Evolutionary conservation across 441 rosid genomes (phyloP), one percentile per base, ranked within the genome.

Genomic region (Syzygium malaccense): DNA sequence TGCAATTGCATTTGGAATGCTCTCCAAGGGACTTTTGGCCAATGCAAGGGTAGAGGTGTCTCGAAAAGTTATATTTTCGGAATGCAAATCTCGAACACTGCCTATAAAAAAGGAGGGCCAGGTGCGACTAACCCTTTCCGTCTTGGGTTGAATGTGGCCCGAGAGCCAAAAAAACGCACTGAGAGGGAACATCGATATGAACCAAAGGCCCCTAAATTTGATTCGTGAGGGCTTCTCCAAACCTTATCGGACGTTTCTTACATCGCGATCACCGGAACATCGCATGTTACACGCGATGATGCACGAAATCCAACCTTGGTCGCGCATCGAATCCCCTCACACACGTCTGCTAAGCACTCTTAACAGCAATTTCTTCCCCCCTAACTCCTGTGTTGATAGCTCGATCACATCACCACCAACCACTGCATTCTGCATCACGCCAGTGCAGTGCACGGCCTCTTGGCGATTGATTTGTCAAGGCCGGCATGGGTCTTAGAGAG

Each of bases 201-300:
- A 30, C 7, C 20, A 7, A 62, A 30, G 4, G 5, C 20, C 71
- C 71, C 30, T 64, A 33, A 37, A 64, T 64, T 64, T 32, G 23
- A 64, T 17, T n/a, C 15, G 33, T 6, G 10, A 62, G 68, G 19
- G 9, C 30, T 62, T n/a, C 1, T 62, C 8, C n/a, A 6, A 62
- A 62, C 19, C 3, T 62, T 6, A n/a, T 15, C 14, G 0, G 68
- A 62, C 68, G 14, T n/a, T 4, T 62, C 33, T n/a, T 8, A 7
- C 15, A 64, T 64, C 4, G 5, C 1, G 71, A n/a, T 18, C 0
- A 1, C 20, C 2, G 2, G 7, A 17, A 30, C 10, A 7, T 64
- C 71, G 19, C 19, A 62, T n/a, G 30, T 17, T n/a, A 0, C 0
- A 15, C 20, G 14, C 15, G 19, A 55, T 55, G 20, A 55, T 55